Percentiles rank a stretch among this genome's conserved stretches.
phyloP scores from a whole-genome alignment of 2,329 filamentous ascomycete species.

The Sporothrix brunneoviolacea region DNA sequence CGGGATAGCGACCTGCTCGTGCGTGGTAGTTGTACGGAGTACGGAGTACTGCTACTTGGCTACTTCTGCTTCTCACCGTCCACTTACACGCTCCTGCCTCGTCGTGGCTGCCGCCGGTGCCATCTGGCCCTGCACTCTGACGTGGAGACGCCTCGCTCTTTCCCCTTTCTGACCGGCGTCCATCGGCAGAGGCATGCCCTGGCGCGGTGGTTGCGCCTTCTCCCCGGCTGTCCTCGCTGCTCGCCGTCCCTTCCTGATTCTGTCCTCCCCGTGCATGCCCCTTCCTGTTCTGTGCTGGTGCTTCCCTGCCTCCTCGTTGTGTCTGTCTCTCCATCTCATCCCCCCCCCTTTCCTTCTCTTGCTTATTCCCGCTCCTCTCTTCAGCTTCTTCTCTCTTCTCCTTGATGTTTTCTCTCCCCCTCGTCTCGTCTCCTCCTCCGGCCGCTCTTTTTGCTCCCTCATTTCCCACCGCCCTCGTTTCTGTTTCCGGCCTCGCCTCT shows the following conservation, averaged over 20 bases:
- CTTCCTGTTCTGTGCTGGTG: no score
- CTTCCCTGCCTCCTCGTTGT: no score
- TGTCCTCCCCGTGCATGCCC: no score
- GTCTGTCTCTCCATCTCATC: no score
- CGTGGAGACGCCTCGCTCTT: constrained; percentile 7
- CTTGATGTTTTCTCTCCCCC: not conserved
- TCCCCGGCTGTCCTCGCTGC: not conserved
- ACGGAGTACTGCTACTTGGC: no score
- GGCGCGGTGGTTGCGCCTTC: not conserved
- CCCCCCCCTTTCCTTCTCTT: no score
- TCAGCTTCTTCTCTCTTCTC: not conserved
- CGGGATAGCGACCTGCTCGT: no score
- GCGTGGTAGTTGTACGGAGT: no score
- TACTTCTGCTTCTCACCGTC: not conserved
- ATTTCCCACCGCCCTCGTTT: not conserved
- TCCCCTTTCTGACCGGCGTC: not conserved
- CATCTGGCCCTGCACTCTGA: not conserved
- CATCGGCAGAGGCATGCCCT: not conserved
- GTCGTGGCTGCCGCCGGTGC: not conserved
- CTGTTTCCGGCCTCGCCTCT: not conserved
- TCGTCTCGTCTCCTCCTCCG: not conserved
- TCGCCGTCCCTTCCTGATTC: not conserved
- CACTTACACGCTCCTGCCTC: not conserved
- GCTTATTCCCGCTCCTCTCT: not conserved
- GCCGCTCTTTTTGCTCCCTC: no score